Evolutionary conservation across 1,284 basidiomycete genomes (phyloP).

Genomic region (Boletus coffeatus): DNA sequence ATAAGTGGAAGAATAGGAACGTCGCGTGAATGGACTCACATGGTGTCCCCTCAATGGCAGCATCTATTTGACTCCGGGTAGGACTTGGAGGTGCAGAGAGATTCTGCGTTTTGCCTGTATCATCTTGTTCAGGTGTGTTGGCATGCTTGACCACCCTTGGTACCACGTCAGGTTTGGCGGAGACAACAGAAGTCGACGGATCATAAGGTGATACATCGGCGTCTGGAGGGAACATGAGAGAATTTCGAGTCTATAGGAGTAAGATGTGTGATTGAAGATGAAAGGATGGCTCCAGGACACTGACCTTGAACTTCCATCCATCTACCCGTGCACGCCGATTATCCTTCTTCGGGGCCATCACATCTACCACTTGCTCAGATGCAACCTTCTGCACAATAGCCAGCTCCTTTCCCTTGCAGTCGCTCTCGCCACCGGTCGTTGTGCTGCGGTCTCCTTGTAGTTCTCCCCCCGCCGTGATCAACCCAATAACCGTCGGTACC

Average conservation of each 20-base stretch:
- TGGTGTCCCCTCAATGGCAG: slow-evolving; percentile 81
- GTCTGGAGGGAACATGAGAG: slow-evolving; percentile 90
- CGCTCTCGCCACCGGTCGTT: slow-evolving; percentile 21
- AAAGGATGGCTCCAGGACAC: slow-evolving; percentile 13
- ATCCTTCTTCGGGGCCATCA: slow-evolving; percentile 74
- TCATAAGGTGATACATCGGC: slow-evolving; percentile 81
- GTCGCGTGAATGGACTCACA: slow-evolving; percentile 40
- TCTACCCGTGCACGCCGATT: slow-evolving; percentile 65
- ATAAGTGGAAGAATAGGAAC: slow-evolving; percentile 3
- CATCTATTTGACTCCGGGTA: slow-evolving; percentile 80
- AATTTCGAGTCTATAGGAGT: slow-evolving; percentile 69
- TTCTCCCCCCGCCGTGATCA: slow-evolving; percentile 44
- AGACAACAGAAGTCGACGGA: slow-evolving; percentile 30
- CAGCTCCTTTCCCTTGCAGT: slow-evolving; percentile 26
- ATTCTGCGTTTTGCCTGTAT: slow-evolving; percentile 38
- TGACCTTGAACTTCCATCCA: slow-evolving; percentile 85
- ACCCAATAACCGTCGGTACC: slow-evolving; percentile 44
- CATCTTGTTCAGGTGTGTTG: slow-evolving; percentile 71
- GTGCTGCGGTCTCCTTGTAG: slow-evolving; percentile 24
- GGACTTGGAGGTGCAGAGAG: slow-evolving; percentile 75
- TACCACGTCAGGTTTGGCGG: slow-evolving; percentile 37
- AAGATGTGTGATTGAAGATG: slow-evolving; percentile 5
- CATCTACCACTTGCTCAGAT: slow-evolving; percentile 42
- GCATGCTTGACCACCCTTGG: slow-evolving; percentile 69
- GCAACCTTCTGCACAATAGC: slow-evolving; percentile 18